Base-by-base conservation (phyloP, 345 rosid species). In the Sonneratia alba region DNA sequence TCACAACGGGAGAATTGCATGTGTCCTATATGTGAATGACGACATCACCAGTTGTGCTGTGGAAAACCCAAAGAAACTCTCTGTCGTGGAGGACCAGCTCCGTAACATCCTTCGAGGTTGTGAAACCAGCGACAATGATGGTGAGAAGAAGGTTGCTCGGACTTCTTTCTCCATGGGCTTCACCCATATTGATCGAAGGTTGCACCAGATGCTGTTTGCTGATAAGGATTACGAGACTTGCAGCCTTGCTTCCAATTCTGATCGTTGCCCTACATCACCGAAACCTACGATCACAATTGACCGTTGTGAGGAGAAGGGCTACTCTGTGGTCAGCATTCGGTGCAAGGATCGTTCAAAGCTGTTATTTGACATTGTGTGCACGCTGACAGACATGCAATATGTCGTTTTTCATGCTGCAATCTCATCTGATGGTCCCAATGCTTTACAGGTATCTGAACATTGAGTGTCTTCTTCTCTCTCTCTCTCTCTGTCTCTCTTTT, bases 381-480 rank as follows among this genome's bases (percentile, higher is more conserved):
- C 98, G 36, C 88, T 94, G 48, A 94, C 98, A 13, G 98, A 94
- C 67, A 90, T 91, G 98, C 96, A 94, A 38, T 94, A 94, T 77
- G 95, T 90, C 72, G 97, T 94, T 75, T 94, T 90, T 67, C 98
- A 91, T 74, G 98, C 98, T 59, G 81, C 79, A 59, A 87, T 91
- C 65, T 82, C 88, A 7, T 91, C 98, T 0, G 82, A 79, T 42
- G 96, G 89, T n/a, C 90, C 96, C 66, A 78, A 79, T 79, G 98
- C 98, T 14, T 79, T 82, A 53, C 97, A 91, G 90, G 95, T 68
- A n/a, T 22, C 34, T 43, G 38, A 32, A 57, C 34, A 0, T 57
- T 9, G 63, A 57, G 45, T 0, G 6, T 42, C 45, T 4, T 27
- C 32, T 27, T 27, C 32, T 27, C n/a, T n/a, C n/a, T n/a, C n/a